A percentile compares a stretch with the other conserved stretches of the same genome.
Conservation (phyloP, 2,329 filamentous ascomycete species). For the Paecilomyces sp. region DNA sequence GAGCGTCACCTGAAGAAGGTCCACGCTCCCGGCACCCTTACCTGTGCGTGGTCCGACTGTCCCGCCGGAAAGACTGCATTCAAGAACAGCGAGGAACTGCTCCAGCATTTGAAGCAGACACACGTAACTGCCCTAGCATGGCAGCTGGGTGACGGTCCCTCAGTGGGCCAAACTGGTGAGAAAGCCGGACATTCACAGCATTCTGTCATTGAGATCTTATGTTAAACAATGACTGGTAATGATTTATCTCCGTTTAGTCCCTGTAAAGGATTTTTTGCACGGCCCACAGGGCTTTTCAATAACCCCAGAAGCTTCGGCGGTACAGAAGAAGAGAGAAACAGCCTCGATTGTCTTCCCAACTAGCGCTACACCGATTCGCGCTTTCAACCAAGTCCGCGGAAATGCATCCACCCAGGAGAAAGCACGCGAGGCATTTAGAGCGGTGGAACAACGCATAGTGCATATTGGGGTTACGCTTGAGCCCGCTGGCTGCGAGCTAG, state of each 20-base stretch:
- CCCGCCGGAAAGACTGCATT: slow-evolving; percentile 12
- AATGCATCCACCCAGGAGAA: slow-evolving; percentile 38
- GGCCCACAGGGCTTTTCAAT: slow-evolving; percentile 40
- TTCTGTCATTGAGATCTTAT: slow-evolving; percentile 19
- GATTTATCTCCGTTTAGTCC: slow-evolving; percentile 2
- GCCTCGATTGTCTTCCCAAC: slow-evolving; percentile 30
- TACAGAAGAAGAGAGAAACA: slow-evolving; percentile 8
- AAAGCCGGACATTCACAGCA: slow-evolving; percentile 11
- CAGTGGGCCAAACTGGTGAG: slow-evolving; percentile 50
- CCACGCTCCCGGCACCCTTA: slow-evolving; percentile 35
- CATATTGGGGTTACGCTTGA: slow-evolving; percentile 48
- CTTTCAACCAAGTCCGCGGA: slow-evolving; percentile 37
- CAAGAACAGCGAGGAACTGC: slow-evolving; percentile 31
- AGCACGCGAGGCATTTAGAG: slow-evolving; percentile 37
- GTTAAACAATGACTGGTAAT: slow-evolving; percentile 4
- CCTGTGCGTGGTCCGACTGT: slow-evolving; percentile 14
- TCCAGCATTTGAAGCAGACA: slow-evolving; percentile 43
- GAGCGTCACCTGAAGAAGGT: slow-evolving; percentile 53
- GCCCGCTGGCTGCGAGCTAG: slow-evolving; percentile 45
- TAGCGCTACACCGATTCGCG: slow-evolving; percentile 26
- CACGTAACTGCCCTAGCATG: slow-evolving; percentile 52
- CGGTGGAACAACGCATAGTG: slow-evolving; percentile 43
- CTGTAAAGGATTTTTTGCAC: slow-evolving; percentile 38
- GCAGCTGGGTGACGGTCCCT: slow-evolving; percentile 54
- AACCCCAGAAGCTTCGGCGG: slow-evolving; percentile 35